Base-by-base conservation (phyloP, 169 alveolate species). In the Cryptosporidium bovis region DNA sequence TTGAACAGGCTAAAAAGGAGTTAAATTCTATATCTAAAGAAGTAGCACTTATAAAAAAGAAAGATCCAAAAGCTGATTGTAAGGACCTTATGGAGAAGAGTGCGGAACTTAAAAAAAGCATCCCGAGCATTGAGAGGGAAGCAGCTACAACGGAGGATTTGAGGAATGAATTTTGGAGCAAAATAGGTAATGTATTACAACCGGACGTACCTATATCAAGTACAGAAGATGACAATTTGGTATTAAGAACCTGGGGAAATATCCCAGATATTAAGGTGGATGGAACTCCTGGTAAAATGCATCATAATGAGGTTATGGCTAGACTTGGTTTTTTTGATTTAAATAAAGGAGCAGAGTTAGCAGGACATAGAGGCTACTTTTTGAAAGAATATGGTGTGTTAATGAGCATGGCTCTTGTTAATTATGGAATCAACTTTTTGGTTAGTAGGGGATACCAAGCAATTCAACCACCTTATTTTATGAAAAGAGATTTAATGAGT, bases 291-390 rank as follows among this genome's bases (percentile, higher is more conserved):
- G 97, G 97, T n/a, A 87, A 82, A 90, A 69, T 95, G 46, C 97
- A 96, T 84, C 99, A 97, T 90, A 97, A 96, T 91, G 98, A 97
- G 68, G 93, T 98, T 62, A 92, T 98, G 87, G 91, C 92, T 51
- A 93, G 92, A 85, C 87, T 97, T 10, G 98, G 96, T 51, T 97
- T 98, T 51, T 94, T 92, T 62, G 98, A 97, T 66, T 92, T 93
- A n/a, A 95, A 94, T 58, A 94, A 98, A 66, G 99, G 99, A 0
- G 93, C 94, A 50, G 98, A 97, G 87, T 95, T 97, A 18, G 99
- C 99, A 18, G 99, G 99, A 1, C 99, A 97, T 91, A 92, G 99
- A 46, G 99, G 99, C 20, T 98, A 97, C 91, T 98, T 95, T 93
- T 92, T 98, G 34, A 96, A 95, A 90, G 98, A 98, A 36, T 93